A percentile compares a stretch with the other conserved stretches of the same genome.
phyloP scores from a whole-genome alignment of 441 rosid species.

The Gossypium laxum region DNA sequence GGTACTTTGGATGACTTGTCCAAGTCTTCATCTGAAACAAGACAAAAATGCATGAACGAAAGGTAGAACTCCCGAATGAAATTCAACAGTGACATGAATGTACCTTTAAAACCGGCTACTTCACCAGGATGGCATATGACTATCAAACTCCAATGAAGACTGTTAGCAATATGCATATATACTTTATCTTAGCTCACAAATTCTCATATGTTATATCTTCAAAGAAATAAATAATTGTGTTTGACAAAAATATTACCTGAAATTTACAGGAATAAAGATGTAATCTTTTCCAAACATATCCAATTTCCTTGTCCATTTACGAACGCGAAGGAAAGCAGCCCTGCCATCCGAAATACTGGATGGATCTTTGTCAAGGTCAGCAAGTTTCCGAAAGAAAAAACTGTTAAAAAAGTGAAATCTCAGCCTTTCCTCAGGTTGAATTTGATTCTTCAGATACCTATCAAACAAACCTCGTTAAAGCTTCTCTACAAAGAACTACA shows the following conservation, averaged over 20 bases:
- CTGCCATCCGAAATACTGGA: conserved; percentile 59
- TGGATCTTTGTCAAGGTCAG: conserved; percentile 71
- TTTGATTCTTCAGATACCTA: conserved; percentile 60
- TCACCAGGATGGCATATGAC: conserved; percentile 63
- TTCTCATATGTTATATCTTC: conserved; percentile 8
- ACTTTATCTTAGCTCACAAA: conserved; percentile 22
- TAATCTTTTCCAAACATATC: conserved; percentile 63
- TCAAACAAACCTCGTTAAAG: conserved; percentile 8
- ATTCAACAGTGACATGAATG: conserved; percentile 16
- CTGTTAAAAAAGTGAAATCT: conserved; percentile 67
- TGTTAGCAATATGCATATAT: conserved; percentile 21
- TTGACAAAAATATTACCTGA: conserved; percentile 35
- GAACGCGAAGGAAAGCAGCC: conserved; percentile 67
- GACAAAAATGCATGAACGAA: conserved; percentile 11
- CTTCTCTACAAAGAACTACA: background rate
- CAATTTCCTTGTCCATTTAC: conserved; percentile 67
- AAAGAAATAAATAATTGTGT: background rate
- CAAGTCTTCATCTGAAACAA: conserved; percentile 34
- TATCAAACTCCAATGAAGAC: conserved; percentile 73
- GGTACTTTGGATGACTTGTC: conserved; percentile 37
- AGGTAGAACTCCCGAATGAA: conserved; percentile 6
- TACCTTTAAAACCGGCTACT: conserved; percentile 43
- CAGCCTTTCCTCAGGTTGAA: conserved; percentile 38
- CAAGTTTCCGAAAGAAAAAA: conserved; percentile 74
- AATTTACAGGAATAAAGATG: conserved; percentile 68